These are phyloP conservation scores for Orbilia ellipsospora DNA, from an alignment of 2,329 filamentous ascomycete species.

Conservation along the genomic window DNA sequence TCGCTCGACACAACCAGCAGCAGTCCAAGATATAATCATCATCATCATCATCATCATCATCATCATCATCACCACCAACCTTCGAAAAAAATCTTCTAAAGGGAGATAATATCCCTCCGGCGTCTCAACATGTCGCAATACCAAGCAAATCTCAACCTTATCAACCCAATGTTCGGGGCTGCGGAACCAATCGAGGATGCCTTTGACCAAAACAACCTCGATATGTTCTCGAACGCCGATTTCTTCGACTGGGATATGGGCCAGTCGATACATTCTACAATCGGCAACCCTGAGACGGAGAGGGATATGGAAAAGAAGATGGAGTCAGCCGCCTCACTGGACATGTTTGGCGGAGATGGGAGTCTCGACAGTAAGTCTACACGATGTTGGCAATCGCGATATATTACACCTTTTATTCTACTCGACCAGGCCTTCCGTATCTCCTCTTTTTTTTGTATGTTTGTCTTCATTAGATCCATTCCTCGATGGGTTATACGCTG, in stretches of 20 bases:
- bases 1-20: no score
- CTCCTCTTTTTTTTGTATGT: no score
- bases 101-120: conserved; percentile 24
- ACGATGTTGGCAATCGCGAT: not conserved
- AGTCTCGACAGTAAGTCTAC: conserved; percentile 49
- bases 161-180: conserved; percentile 51
- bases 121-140: conserved; percentile 45
- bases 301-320: conserved; percentile 44
- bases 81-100: no score
- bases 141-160: conserved; percentile 52
- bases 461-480: not conserved
- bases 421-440: not conserved
- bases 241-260: conserved; percentile 82
- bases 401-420: no score
- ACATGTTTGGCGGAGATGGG: conserved; percentile 44
- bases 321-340: conserved; percentile 34
- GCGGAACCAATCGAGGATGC: conserved; percentile 65
- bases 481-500: not conserved
- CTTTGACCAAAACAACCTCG: conserved; percentile 76
- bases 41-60: no score
- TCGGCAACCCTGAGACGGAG: conserved; percentile 52
- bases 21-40: no score
- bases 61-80: no score
- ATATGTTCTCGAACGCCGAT: conserved; percentile 82
- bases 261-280: conserved; percentile 66